Conservation (phyloP, 495 filamentous ascomycete species). For the Copromyces sp. region DNA sequence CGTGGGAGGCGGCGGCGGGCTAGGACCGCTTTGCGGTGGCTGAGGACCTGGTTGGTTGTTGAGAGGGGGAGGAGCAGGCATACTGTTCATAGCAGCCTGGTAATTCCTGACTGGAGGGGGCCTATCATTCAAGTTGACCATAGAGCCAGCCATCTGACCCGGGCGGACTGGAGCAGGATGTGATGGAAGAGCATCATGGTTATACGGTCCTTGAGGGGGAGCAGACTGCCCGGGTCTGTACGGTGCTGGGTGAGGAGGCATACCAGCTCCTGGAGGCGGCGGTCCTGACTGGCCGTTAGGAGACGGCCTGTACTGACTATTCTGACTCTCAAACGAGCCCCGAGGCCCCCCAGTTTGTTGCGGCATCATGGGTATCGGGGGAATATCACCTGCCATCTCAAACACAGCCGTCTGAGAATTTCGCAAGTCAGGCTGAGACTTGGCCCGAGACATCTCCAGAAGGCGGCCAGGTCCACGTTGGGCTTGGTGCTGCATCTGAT, state of each 20-base stretch:
- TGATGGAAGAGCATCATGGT: constrained; percentile 53
- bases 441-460: constrained; percentile 41
- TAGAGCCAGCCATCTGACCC: constrained; percentile 51
- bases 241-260: constrained; percentile 23
- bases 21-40: constrained; percentile 17
- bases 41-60: background rate
- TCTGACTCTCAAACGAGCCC: constrained; percentile 7
- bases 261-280: constrained; percentile 19
- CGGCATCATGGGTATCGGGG: constrained; percentile 34
- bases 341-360: background rate
- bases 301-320: constrained; percentile 16
- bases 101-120: constrained; percentile 71
- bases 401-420: constrained; percentile 55
- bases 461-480: constrained; percentile 34
- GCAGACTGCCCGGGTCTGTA: constrained; percentile 24
- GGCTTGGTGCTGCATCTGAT: constrained; percentile 19
- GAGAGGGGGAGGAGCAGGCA: background rate
- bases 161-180: constrained; percentile 76
- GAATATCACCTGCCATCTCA: constrained; percentile 56
- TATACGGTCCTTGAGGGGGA: constrained; percentile 13
- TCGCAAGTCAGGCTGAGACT: constrained; percentile 60
- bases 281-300: constrained; percentile 20
- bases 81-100: constrained; percentile 28
- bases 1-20: constrained; percentile 14
- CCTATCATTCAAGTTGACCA: constrained; percentile 42